Base-by-base conservation (phyloP, 2,329 filamentous ascomycete species). In the Diaporthe australafricana region DNA sequence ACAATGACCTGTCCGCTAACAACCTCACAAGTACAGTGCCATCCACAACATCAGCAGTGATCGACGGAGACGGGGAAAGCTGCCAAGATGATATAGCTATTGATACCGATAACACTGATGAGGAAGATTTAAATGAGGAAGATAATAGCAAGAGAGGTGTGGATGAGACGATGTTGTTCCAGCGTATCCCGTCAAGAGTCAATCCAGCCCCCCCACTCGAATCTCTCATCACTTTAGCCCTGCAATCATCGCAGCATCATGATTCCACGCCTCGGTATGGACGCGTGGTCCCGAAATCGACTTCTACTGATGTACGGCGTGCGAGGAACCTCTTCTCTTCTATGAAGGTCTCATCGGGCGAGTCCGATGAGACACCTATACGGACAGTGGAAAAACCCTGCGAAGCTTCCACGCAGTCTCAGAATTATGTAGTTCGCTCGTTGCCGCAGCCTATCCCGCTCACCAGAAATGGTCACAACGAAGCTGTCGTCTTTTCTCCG, bases 171-270 rank as follows among this genome's bases (percentile, higher is more conserved):
- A 88, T 90, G 25, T 87, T 94, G 77, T 99, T 99, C 87, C 91
- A 95, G 81, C 93, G 96, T 11, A 94, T 98, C 62, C 94, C 98
- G 80, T 98, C 95, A 55, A 91, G 91, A 80, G 90, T 91, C 9
- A 94, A 98, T 78, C 87, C 98, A 32, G 92, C 93, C 2, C 97
- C 95, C 47, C 47, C 11, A 1, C 91, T 93, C 60, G 92, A 93
- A 66, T 98, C 96, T 2, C 89, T 98, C 50, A 92, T 99, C 75
- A 98, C 95, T 0, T 91, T 96, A 66, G 92, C 96, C 87, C 91
- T 99, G 80, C 93, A 86, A 11, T 91, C 97, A 79, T 92, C 90
- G 75, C 92, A 93, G 80, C 92, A 93, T 65, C 89, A 91, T 62
- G 87, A 87, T 78, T 9, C 14, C 5, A 16, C 47, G 47, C 47